Evolutionary conservation across 164 flowering plant genomes (phyloP), one percentile per base, ranked within the genome.

Genomic region (Liriodendron chinense): DNA sequence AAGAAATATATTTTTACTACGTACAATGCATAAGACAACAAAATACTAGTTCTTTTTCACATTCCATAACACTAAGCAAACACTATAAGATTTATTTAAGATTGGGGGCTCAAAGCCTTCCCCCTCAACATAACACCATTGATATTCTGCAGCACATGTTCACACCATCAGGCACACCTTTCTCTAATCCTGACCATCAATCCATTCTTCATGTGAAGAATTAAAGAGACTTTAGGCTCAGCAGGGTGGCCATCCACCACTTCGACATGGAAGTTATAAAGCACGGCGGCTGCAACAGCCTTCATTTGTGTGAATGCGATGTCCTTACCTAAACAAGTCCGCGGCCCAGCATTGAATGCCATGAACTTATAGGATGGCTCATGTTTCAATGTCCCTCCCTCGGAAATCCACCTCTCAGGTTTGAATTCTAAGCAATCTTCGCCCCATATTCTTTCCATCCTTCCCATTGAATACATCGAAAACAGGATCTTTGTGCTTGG

Each of bases 391-490:
- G 76, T 61, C 43, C 87, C 89, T 48, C 26, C 4, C 49, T 80
- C 83, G 0, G 78, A 47, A 20, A 87, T 82, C 92, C 90, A 87
- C 64, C 89, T 82, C 79, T 87, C 87, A 0, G 89, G 89, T 57
- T 24, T 70, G 68, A 83, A 85, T 43, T 83, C 85, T 43, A 61
- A 63, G 73, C 81, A 85, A 53, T 85, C 85, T 18, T 83, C 68
- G 0, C 87, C 87, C 85, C 87, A 85, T 2, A 85, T 56, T 25
- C 61, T 61, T 56, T 81, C 77, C 86, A 83, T 80, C 70, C 86
- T 80, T 49, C 77, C 88, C 79, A 77, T 72, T 0, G 80, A 68
- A 24, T 80, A 86, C 7, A 76, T 65, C 1, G 84, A 79, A 4
- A 78, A 24, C 1, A 82, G 28, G 13, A 84, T 25, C 72, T 56